These are phyloP conservation scores for Mortierella claussenii DNA, from an alignment of 192 early-diverging fungal species.

Conservation along the genomic window DNA sequence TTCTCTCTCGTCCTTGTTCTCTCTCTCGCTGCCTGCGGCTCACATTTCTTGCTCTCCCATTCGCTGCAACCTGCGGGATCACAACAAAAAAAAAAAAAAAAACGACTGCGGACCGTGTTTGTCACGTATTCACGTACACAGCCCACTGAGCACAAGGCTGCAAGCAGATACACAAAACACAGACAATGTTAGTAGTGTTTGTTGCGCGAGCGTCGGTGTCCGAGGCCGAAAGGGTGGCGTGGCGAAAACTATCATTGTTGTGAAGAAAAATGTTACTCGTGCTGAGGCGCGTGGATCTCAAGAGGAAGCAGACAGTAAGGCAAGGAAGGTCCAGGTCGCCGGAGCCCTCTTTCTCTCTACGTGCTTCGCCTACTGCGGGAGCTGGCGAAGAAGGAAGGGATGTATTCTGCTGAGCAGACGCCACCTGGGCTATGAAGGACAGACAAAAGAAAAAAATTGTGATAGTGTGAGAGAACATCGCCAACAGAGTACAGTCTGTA, in stretches of 20 bases:
- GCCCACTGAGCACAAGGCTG: not conserved
- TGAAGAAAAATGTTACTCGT: not conserved
- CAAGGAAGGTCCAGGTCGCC: too few relatives aligned
- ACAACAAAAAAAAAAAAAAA: slow-evolving; percentile 8
- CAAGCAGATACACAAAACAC: not conserved
- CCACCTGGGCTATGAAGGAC: too few relatives aligned
- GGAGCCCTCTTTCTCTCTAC: too few relatives aligned
- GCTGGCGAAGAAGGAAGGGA: too few relatives aligned
- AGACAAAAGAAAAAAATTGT: too few relatives aligned
- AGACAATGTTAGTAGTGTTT: not conserved
- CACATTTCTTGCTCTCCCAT: slow-evolving; percentile 7
- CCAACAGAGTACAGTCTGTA: too few relatives aligned
- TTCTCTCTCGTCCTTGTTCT: too few relatives aligned
- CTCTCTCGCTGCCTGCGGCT: slow-evolving; percentile 6
- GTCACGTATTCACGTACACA: slow-evolving; percentile 15
- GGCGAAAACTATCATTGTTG: not conserved
- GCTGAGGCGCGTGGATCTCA: too few relatives aligned
- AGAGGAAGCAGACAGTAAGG: too few relatives aligned
- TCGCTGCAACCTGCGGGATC: slow-evolving; percentile 1
- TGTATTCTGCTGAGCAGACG: too few relatives aligned
- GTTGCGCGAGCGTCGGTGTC: slow-evolving; percentile 1
- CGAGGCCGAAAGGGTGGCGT: slow-evolving; percentile 1
- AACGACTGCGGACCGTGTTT: slow-evolving; percentile 7
- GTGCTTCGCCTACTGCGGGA: too few relatives aligned
- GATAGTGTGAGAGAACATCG: too few relatives aligned